Conservation (phyloP, 148 eudicot species). For the Diospyros lotus region DNA sequence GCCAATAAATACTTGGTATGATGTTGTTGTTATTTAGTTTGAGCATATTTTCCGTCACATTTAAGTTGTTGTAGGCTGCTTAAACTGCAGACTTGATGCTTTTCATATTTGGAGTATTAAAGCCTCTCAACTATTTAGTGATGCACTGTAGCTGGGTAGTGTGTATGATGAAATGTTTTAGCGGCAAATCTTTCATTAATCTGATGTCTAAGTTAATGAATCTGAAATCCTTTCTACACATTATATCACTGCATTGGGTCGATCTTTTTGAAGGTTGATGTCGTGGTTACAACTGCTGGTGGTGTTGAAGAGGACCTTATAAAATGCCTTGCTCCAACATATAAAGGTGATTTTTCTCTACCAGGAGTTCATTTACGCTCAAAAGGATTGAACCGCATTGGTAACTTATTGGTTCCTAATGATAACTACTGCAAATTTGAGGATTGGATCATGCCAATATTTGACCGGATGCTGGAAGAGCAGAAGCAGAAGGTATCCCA, state of each 20-base stretch:
- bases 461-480: conserved; percentile 80
- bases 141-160: neutral
- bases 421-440: conserved; percentile 97
- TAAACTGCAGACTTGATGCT: neutral
- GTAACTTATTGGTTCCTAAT: conserved; percentile 92
- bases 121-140: neutral
- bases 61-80: no score
- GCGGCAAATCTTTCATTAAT: neutral
- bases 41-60: no score
- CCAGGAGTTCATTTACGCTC: conserved; percentile 71
- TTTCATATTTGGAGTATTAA: neutral
- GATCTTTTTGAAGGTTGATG: conserved; percentile 61
- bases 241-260: neutral
- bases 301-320: conserved; percentile 94
- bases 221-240: neutral
- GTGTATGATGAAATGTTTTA: neutral
- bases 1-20: no score
- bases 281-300: conserved; percentile 81
- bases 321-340: conserved; percentile 87
- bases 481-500: conserved; percentile 58
- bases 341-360: conserved; percentile 78
- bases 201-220: neutral
- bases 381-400: conserved; percentile 84
- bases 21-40: no score
- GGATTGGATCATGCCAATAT: conserved; percentile 89